A percentile compares a stretch with the other conserved stretches of the same genome.
Conservation (phyloP, 305 asterid species). For the Fraxinus paxiana region DNA sequence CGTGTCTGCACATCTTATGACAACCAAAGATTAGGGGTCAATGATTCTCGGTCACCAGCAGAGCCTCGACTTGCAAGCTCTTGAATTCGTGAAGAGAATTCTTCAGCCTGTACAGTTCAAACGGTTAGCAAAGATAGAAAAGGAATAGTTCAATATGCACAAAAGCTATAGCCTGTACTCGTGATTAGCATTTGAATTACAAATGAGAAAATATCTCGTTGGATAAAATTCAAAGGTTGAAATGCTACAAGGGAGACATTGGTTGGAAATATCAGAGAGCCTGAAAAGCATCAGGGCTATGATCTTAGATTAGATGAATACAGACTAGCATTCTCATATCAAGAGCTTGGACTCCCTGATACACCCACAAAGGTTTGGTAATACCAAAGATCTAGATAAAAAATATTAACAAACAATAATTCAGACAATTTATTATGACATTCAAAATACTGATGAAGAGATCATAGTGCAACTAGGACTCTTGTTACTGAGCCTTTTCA, state of each 20-base stretch:
- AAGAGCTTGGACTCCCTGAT: background rate
- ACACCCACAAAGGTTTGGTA: background rate
- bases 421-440: background rate
- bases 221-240: background rate
- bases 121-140: background rate
- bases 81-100: constrained; percentile 73
- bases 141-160: background rate
- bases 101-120: constrained; percentile 55
- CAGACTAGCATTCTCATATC: background rate
- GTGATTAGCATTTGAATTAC: background rate
- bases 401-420: background rate
- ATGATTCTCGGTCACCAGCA: constrained; percentile 40
- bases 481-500: background rate
- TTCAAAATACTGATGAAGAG: background rate
- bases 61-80: constrained; percentile 76
- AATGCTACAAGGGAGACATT: background rate
- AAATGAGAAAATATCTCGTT: background rate
- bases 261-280: background rate
- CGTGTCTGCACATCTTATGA: constrained; percentile 24
- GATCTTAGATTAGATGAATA: background rate
- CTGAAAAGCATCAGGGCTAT: background rate
- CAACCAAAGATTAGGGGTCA: constrained; percentile 60
- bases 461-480: background rate
- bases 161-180: background rate
- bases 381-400: background rate